Evolutionary conservation across 495 filamentous ascomycete species (phyloP), one percentile per base, ranked within the genome.

Genomic region (Xylaria cubensis): DNA sequence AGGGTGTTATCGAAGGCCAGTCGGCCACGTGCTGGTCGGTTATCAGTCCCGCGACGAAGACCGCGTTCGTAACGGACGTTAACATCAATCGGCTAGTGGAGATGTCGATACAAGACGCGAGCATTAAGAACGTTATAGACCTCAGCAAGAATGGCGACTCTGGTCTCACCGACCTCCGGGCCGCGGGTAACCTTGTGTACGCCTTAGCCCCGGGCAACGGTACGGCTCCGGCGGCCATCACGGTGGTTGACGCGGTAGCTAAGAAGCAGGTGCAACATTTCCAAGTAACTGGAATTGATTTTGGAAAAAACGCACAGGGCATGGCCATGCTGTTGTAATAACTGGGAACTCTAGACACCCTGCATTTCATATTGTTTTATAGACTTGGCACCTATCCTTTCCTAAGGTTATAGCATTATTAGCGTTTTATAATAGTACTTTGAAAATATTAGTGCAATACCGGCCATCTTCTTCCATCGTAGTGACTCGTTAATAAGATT

Each of bases 1-100:
- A 75, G 64, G 70, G 71, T 19, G 65, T 69, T 19, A 80, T 91
- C 58, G 64, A 71, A 0, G 85, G 76, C 59, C 88, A 90, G 76
- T 76, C 65, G 29, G 88, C 88, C 1, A 90, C 88, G 0, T 90
- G 89, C 77, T 90, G 88, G 88, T 83, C 79, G 4, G 78, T 85
- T 0, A 72, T 87, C 46, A 82, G 83, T 0, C 41, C 76, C 0
- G 66, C 74, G 24, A 87, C 84, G 7, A 72, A 76, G 19, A 86
- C 81, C 21, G 87, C 84, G 1, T 90, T 87, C 73, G 85, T 90
- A 12, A 86, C 85, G 0, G 89, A 91, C 72, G 86, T 83, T 0
- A 83, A 46, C 0, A 69, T 78, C 26, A 85, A 89, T 76, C 81
- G 83, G 32, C 67, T 91, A 15, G 80, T 90, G 0, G 89, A 90